Evolutionary conservation across 1,284 basidiomycete genomes (phyloP).

Genomic region (Ganoderma lingzhi): DNA sequence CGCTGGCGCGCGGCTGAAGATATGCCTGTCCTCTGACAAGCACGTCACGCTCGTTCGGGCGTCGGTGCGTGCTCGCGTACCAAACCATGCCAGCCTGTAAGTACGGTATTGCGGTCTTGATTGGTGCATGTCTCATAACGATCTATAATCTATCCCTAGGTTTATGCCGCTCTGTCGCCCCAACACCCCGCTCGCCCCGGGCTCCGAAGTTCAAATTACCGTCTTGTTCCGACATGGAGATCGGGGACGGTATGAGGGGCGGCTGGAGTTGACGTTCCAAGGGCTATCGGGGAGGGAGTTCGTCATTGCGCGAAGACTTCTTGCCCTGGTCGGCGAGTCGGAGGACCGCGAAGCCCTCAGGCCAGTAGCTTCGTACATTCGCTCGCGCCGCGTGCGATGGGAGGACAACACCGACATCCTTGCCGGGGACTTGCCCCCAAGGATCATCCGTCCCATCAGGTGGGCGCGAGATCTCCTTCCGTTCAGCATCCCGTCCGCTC

Average conservation of each 20-base stretch:
- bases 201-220: not conserved
- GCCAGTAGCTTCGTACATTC: constrained; percentile 40
- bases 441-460: constrained; percentile 11
- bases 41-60: not conserved
- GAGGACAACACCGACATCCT: constrained; percentile 10
- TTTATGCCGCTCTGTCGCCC: constrained; percentile 2
- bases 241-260: constrained; percentile 31
- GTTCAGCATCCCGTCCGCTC: constrained; percentile 17
- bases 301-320: constrained; percentile 38
- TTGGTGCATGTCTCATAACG: not conserved
- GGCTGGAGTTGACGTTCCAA: constrained; percentile 32
- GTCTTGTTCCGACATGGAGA: constrained; percentile 19
- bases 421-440: constrained; percentile 18
- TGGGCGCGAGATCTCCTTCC: constrained; percentile 29
- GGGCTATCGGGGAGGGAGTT: constrained; percentile 32
- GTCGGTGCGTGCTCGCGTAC: constrained; percentile 8
- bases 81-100: constrained; percentile 13
- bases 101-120: not conserved
- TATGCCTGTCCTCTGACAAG: not conserved
- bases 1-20: constrained; percentile 34
- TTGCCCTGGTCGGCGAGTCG: constrained; percentile 39
- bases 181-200: not conserved
- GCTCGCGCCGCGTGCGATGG: constrained; percentile 19
- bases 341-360: constrained; percentile 39
- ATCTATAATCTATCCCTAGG: not conserved